Evolutionary conservation across 1,284 basidiomycete genomes (phyloP).

Genomic region (Ganoderma lingzhi): DNA sequence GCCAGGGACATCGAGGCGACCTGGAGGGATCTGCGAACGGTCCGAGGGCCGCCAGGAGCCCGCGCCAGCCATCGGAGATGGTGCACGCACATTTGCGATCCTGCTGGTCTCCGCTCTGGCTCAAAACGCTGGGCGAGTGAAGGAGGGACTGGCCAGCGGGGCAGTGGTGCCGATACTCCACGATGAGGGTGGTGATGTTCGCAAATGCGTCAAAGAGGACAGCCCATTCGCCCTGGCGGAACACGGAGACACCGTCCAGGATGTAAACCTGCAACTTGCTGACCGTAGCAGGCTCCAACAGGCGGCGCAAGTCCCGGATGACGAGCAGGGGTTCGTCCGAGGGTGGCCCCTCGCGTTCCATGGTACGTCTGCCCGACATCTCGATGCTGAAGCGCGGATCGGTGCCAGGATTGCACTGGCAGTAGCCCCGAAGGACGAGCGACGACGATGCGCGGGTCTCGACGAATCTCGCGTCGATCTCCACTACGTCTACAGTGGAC

Average conservation of each 20-base stretch:
- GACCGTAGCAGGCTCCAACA: neutral
- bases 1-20: neutral
- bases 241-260: neutral
- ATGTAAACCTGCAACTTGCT: neutral
- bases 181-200: neutral
- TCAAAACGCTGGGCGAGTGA: neutral
- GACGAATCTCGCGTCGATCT: neutral
- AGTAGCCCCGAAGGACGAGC: slow-evolving; percentile 2
- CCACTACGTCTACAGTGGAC: neutral
- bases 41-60: neutral
- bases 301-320: neutral
- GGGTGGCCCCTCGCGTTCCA: neutral
- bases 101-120: neutral
- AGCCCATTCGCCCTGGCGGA: neutral
- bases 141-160: neutral
- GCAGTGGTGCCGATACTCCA: slow-evolving; percentile 2
- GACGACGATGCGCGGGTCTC: neutral
- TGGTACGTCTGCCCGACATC: neutral
- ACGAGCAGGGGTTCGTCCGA: neutral
- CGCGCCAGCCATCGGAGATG: neutral
- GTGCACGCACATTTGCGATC: neutral
- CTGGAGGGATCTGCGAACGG: neutral
- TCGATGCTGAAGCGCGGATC: neutral
- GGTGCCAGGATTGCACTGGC: neutral
- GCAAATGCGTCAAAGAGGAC: neutral